Evolutionary conservation across 2,329 filamentous ascomycete species (phyloP), one percentile per base, ranked within the genome.

Genomic region (Aspergillus sp.): DNA sequence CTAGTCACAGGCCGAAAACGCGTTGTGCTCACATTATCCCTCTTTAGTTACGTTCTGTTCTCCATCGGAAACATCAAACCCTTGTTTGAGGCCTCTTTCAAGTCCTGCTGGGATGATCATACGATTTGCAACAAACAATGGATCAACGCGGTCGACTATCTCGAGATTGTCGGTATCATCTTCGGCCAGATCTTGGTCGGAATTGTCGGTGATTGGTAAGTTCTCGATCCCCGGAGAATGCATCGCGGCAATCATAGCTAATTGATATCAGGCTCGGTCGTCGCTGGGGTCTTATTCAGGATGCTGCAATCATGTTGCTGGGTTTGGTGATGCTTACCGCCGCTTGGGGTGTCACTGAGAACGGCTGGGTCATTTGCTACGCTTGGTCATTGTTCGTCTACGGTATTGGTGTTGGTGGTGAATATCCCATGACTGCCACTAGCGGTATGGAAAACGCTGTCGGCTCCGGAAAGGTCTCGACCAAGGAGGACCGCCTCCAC

Each of bases 281-380:
- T 73, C 91, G 94, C 70, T 97, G 89, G 87, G 94, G 94, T 84
- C 84, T 98, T 21, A 97, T 98, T 69, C 94, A 98, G 79, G 94
- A 98, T 78, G 94, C 94, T 47, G 75, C 85, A 63, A 93, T 98
- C 82, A 98, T 98, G 94, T 91, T 97, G 68, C 70, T 97, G 69
- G 94, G 94, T 81, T 84, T 98, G 19, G 72, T 97, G 70, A 95
- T 97, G 90, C 85, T 98, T 59, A 96, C 91, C 52, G 91, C 91
- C 62, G 90, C 90, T 23, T 98, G 94, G 94, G 94, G 93, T 63
- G 79, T 90, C 32, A 91, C 86, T 38, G 84, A 96, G 54, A 89
- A 98, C 72, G 93, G 93, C 69, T 98, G 94, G 94, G 91, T 98
- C 60, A 96, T 97, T 72, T 97, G 92, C 84, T 98, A 98, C 76